A percentile compares a stretch with the other conserved stretches of the same genome.
Conservation (phyloP, 257 asterid species). For the Marsdenia floribunda region DNA sequence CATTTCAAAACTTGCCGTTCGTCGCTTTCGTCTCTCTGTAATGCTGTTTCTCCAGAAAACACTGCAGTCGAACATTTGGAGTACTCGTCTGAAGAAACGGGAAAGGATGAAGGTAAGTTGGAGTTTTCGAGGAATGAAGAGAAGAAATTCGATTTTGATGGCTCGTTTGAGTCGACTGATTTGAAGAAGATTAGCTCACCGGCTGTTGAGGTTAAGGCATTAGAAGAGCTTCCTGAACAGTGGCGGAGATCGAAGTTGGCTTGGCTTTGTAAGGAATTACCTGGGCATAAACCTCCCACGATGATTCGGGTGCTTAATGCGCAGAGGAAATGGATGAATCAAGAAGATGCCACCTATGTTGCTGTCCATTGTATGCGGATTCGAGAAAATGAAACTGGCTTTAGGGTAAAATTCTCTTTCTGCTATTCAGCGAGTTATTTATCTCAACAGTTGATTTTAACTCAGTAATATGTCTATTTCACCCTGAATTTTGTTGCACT, state of each 20-base stretch:
- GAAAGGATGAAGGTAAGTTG: slow-evolving; percentile 11
- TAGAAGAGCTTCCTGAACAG: slow-evolving; percentile 87
- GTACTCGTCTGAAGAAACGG: slow-evolving; percentile 17
- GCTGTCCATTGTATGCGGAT: slow-evolving; percentile 69
- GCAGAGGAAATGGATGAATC: slow-evolving; percentile 86
- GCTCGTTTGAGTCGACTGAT: slow-evolving; percentile 52
- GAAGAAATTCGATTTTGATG: slow-evolving; percentile 37
- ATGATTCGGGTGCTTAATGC: slow-evolving; percentile 73
- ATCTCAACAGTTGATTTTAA: background rate
- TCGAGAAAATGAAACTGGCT: slow-evolving; percentile 76
- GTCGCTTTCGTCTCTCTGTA: slow-evolving; percentile 20
- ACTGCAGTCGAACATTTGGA: slow-evolving; percentile 19
- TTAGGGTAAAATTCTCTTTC: slow-evolving; percentile 41
- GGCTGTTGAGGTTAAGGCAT: slow-evolving; percentile 57
- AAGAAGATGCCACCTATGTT: slow-evolving; percentile 67
- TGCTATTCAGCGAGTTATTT: background rate
- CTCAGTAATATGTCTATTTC: background rate
- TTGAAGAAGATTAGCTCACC: slow-evolving; percentile 58
- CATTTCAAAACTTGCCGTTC: slow-evolving; percentile 21
- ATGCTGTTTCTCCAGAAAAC: slow-evolving; percentile 24
- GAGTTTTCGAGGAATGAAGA: slow-evolving; percentile 25
- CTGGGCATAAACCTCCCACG: slow-evolving; percentile 61
- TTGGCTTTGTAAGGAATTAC: slow-evolving; percentile 96
- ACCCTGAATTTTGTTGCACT: background rate
- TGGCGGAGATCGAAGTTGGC: slow-evolving; percentile 94